Evolutionary conservation across 2,329 filamentous ascomycete species (phyloP), one percentile per base, ranked within the genome.

Genomic region (Aspergillaceae sp.): DNA sequence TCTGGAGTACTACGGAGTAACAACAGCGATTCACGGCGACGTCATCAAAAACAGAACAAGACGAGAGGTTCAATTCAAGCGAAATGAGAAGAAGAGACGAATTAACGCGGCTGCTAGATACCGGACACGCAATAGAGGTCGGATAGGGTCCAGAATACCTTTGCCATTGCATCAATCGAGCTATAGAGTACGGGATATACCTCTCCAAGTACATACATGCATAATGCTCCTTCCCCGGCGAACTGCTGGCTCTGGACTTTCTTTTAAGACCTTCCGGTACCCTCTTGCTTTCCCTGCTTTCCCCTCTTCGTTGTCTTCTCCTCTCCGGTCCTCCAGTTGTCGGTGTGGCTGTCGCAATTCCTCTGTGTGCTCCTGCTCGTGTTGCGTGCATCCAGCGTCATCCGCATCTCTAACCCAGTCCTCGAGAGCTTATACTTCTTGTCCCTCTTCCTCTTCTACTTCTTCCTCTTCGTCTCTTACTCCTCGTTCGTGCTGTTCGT

Each of bases 311-410:
- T 32, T 9, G 30, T 32, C 28, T 19, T 43, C 43, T 42, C 9
- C 8, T 42, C 38, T 40, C 34, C 7, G 45, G 29, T 42, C 36
- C 43, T 19, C 19, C 19, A 19, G 19, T 19, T 59, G 55, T 53
- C 51, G 48, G 35, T 60, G 57, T 52, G 51, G 52, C 42, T 58
- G 48, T 48, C 56, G 52, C 26, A 48, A 46, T 43, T 51, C 47
- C 28, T 49, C 41, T 33, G 29, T 33, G 40, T 57, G 58, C 40
- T 52, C 51, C 40, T 59, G 55, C 46, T 46, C 50, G 27, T 61
- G 58, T 47, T 60, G 57, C 48, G 33, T 47, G 11, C 53, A 61
- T 52, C 47, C 54, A 33, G 48, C 49, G 6, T 51, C 45, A 35
- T 45, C 44, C 5, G 37, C 43, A 29, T 36, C 38, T 29, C 43